Conservation (phyloP, 306 rosid species). For the Trichosanthes truncata region DNA sequence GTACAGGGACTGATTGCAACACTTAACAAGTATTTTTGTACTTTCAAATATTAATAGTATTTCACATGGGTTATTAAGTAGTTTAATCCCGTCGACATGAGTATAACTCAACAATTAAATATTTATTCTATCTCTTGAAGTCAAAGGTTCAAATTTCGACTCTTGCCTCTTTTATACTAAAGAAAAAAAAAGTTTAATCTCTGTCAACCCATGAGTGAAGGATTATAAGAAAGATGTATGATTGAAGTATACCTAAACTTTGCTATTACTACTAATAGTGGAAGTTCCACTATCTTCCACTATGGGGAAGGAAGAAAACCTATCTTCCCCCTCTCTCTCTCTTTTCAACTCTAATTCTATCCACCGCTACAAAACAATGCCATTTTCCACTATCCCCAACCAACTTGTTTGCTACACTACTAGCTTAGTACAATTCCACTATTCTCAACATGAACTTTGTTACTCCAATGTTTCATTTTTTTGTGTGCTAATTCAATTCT, state of each 20-base stretch:
- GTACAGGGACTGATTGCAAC: no score
- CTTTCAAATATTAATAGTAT: no score
- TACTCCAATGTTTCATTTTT: background rate
- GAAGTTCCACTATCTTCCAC: background rate
- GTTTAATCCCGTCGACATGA: no score
- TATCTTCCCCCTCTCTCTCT: background rate
- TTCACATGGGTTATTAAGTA: no score
- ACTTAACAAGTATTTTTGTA: no score
- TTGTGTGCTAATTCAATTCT: background rate
- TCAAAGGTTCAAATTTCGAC: no score
- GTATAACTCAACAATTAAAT: no score
- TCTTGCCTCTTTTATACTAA: no score
- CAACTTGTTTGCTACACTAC: background rate
- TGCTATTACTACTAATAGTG: background rate
- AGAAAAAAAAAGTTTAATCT: background rate
- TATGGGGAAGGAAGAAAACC: background rate
- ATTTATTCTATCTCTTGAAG: no score
- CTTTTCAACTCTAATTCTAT: background rate
- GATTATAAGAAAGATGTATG: background rate
- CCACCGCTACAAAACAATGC: background rate
- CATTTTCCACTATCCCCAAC: background rate
- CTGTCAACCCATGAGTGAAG: no score
- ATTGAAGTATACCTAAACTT: background rate
- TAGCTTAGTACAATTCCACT: background rate
- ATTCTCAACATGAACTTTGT: background rate